phyloP scores from a whole-genome alignment of 148 eudicot species.

The Cornus florida region DNA sequence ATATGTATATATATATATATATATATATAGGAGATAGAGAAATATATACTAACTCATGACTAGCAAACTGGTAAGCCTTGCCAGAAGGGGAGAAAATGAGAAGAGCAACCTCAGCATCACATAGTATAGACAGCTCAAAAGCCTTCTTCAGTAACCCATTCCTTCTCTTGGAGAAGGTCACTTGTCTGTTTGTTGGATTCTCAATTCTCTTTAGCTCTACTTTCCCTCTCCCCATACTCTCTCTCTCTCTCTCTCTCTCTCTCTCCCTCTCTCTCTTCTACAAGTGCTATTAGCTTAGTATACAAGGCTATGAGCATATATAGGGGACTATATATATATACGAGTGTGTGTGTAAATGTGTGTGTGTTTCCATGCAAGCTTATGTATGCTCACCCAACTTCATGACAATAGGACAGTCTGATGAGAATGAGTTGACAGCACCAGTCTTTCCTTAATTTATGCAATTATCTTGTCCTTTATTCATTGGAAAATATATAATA shows the following conservation, averaged over 20 bases:
- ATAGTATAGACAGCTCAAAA: conserved; percentile 37
- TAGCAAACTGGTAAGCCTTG: conserved; percentile 35
- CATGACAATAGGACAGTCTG: not conserved
- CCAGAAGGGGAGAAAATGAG: conserved; percentile 41
- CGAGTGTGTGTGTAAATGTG: too few species aligned
- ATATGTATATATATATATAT: not conserved
- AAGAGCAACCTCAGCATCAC: conserved; percentile 45
- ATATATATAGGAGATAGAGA: not conserved
- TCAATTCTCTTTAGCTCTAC: conserved; percentile 48
- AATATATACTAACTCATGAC: conserved; percentile 30
- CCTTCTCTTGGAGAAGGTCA: conserved; percentile 44
- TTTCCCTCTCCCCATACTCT: conserved; percentile 46
- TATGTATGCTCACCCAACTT: not conserved
- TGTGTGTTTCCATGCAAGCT: not conserved
- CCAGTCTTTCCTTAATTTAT: not conserved
- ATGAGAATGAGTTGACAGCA: not conserved
- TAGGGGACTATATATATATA: not conserved
- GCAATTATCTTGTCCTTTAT: not conserved
- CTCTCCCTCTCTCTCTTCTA: too few species aligned
- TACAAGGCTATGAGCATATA: too few species aligned
- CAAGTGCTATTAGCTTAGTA: too few species aligned
- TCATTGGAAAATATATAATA: too few species aligned
- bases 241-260: conserved; percentile 11
- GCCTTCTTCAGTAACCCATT: conserved; percentile 43
- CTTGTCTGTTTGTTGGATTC: conserved; percentile 45